Base-by-base conservation (phyloP, 805 yeast genomes). In the Zygosaccharomyces lentus region DNA sequence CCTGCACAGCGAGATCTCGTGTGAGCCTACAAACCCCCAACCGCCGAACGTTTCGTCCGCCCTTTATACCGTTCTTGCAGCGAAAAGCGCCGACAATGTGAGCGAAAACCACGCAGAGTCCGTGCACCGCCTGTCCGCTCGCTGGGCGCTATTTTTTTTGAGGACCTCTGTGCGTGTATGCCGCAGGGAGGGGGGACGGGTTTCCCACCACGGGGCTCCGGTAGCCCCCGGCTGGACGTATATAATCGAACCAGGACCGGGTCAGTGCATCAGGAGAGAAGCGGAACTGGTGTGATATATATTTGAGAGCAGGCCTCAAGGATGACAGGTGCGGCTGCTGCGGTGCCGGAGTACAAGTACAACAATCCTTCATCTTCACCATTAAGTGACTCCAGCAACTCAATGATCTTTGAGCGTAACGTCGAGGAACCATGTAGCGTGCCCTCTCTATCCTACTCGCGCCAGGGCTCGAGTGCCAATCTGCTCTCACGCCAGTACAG, bases 321-420 rank as follows among this genome's bases (percentile, higher is more conserved):
- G 32, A 29, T 38, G 41, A 26, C 19, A 17, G 13, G 34, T 15
- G 31, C 32, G 26, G 31, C 26, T 38, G 31, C 34, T 6, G 31
- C 10, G 19, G 31, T 17, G 12, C 43, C 34, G 13, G 43, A 23
- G 34, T 37, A 45, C 27, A 40, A 23, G 34, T 34, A n/a, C 15
- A 19, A 19, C 21, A 27, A 12, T 13, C 4, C 27, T 19, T 32
- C 47, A 16, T 49, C 49, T 31, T 49, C 55, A n/a, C 50, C 50
- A 2, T 38, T 41, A 26, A 48, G 54, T 16, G 54, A 48, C 24
- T 29, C 43, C 34, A 46, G 46, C 37, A 43, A 38, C 24, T 38
- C 83, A 12, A 59, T 75, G 58, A 83, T 82, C 57, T 84, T 79
- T 58, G 89, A 82, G 54, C 71, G 87, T 46, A 72, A 76, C 39